These are phyloP conservation scores for Silene conica DNA, from an alignment of 148 eudicot genomes.

Conservation along the genomic window DNA sequence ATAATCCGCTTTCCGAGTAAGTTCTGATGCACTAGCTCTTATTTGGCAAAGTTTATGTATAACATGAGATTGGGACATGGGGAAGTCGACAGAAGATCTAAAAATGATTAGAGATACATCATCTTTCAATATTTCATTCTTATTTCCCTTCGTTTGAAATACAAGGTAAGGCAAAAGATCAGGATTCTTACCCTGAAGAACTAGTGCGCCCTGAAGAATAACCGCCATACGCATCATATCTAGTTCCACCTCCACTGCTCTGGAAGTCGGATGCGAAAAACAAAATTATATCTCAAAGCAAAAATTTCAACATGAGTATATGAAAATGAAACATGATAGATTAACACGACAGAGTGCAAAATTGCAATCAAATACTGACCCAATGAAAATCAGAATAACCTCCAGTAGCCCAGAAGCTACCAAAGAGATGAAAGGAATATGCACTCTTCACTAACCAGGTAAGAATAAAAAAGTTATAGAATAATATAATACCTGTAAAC, in stretches of 20 bases:
- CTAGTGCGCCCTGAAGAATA: constrained; percentile 75
- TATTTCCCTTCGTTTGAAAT: background rate
- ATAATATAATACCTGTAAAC: constrained; percentile 50
- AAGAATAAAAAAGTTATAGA: background rate
- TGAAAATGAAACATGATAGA: background rate
- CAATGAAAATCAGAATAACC: background rate
- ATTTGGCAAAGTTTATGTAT: background rate
- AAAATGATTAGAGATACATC: background rate
- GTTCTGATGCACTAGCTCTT: background rate
- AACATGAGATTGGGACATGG: background rate
- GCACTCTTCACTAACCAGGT: background rate
- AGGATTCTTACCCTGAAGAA: constrained; percentile 63
- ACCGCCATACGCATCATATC: constrained; percentile 81
- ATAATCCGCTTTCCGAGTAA: no score
- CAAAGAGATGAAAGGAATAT: background rate
- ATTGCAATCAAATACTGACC: background rate
- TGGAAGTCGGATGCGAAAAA: constrained; percentile 24
- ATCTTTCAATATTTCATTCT: background rate
- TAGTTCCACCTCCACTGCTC: constrained; percentile 53
- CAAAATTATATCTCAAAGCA: background rate
- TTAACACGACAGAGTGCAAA: background rate
- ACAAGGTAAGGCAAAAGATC: background rate
- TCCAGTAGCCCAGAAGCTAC: background rate
- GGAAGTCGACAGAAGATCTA: background rate
- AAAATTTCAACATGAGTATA: background rate